These are phyloP conservation scores for Rhodotorula diobovata DNA, from an alignment of 768 basidiomycete genomes.

Conservation along the genomic window DNA sequence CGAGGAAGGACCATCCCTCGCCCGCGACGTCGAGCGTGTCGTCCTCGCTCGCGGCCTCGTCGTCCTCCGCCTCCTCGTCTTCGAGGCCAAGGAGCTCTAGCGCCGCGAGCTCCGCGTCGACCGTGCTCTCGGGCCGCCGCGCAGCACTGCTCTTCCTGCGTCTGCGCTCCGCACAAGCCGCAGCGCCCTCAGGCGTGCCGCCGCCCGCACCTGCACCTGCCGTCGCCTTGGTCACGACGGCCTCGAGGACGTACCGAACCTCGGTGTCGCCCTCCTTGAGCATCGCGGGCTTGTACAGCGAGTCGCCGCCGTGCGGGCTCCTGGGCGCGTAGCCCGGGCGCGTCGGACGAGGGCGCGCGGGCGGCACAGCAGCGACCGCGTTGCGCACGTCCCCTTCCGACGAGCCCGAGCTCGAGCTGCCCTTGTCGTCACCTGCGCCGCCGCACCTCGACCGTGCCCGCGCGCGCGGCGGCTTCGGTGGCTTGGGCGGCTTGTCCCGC, in stretches of 20 bases:
- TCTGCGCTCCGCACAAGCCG: neutral
- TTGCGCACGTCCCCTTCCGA: no score
- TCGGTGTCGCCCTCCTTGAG: neutral
- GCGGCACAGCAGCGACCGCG: no score
- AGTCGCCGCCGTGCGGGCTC: neutral
- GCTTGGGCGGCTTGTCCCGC: neutral
- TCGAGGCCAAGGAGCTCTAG: neutral
- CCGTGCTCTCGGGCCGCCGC: neutral
- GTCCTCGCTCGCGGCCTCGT: neutral
- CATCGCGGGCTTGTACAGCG: neutral
- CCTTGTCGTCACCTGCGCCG: no score
- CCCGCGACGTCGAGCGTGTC: neutral
- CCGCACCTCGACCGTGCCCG: neutral
- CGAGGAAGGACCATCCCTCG: conserved; percentile 20
- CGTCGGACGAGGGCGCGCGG: no score
- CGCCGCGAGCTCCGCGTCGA: neutral
- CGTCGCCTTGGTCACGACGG: conserved; percentile 3
- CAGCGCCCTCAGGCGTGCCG: no score
- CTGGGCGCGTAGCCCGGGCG: neutral
- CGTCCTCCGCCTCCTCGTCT: neutral
- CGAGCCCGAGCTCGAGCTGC: no score
- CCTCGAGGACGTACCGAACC: conserved; percentile 15
- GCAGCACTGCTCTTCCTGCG: conserved; percentile 3
- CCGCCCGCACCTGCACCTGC: no score
- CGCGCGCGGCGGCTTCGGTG: neutral